phyloP scores from a whole-genome alignment of 2,329 filamentous ascomycete species.

The Curvularia verruculosa region DNA sequence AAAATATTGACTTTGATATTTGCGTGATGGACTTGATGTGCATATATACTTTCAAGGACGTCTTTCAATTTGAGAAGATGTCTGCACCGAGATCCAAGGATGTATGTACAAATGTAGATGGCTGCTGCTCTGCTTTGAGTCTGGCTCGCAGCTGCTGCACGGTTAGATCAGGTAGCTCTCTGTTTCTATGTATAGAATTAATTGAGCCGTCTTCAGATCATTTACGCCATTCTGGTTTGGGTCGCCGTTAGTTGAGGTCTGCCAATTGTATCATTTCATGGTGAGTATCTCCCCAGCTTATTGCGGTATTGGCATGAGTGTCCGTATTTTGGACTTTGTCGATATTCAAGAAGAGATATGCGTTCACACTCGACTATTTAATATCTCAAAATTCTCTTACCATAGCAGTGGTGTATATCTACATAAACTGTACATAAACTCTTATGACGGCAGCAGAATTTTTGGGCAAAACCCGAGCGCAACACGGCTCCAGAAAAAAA shows the following conservation, averaged over 20 bases:
- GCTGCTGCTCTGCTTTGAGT: too few species aligned
- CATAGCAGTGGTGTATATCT: slow-evolving; percentile 3
- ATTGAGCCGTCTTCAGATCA: too few species aligned
- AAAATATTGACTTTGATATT: not conserved
- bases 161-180: too few species aligned
- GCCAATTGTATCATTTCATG: too few species aligned
- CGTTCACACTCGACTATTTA: slow-evolving; percentile 17
- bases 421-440: slow-evolving; percentile 8
- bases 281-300: too few species aligned
- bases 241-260: too few species aligned
- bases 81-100: too few species aligned
- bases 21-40: not conserved
- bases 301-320: not conserved
- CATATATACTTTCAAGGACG: slow-evolving; percentile 4
- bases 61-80: too few species aligned
- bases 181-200: too few species aligned
- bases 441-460: not conserved
- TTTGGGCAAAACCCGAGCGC: not conserved
- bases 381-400: slow-evolving; percentile 13
- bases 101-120: too few species aligned
- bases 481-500: not conserved
- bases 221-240: too few species aligned
- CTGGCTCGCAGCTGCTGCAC: not conserved
- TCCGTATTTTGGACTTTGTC: not conserved
- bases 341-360: slow-evolving; percentile 13